Evolutionary conservation across 345 rosid genomes (phyloP).

Genomic region (Sonneratia alba): DNA sequence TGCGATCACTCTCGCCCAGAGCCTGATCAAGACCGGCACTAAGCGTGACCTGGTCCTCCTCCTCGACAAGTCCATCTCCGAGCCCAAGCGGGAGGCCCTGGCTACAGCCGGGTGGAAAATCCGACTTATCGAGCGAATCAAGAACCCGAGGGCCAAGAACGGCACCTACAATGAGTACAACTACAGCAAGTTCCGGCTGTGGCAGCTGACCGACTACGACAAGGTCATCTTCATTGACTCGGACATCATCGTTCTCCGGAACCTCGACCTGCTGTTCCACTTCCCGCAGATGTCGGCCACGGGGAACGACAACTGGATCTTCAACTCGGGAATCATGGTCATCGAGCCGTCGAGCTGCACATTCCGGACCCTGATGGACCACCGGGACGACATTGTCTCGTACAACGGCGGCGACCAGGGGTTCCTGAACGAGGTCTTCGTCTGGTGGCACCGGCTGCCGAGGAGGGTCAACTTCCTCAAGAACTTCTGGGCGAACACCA

Average conservation of each 20-base stretch:
- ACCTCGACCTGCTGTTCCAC: slow-evolving; percentile 64
- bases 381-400: slow-evolving; percentile 52
- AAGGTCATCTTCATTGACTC: slow-evolving; percentile 83
- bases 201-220: slow-evolving; percentile 83
- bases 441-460: slow-evolving; percentile 91
- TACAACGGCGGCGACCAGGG: slow-evolving; percentile 96
- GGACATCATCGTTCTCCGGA: slow-evolving; percentile 68
- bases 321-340: slow-evolving; percentile 88
- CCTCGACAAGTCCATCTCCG: slow-evolving; percentile 62
- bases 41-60: slow-evolving; percentile 80
- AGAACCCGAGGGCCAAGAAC: slow-evolving; percentile 67
- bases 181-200: slow-evolving; percentile 80
- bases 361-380: slow-evolving; percentile 49
- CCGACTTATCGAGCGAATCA: slow-evolving; percentile 51
- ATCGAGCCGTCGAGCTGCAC: slow-evolving; percentile 91
- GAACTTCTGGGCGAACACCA: slow-evolving; percentile 85
- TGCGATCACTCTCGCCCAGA: slow-evolving; percentile 76
- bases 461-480: slow-evolving; percentile 69
- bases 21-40: slow-evolving; percentile 71
- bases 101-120: slow-evolving; percentile 73
- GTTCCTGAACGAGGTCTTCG: slow-evolving; percentile 69
- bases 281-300: slow-evolving; percentile 87
- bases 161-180: slow-evolving; percentile 75
- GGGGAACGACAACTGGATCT: slow-evolving; percentile 78
- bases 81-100: slow-evolving; percentile 48